Conservation (phyloP, 768 basidiomycete species). For the Fistulinella prunicolor region DNA sequence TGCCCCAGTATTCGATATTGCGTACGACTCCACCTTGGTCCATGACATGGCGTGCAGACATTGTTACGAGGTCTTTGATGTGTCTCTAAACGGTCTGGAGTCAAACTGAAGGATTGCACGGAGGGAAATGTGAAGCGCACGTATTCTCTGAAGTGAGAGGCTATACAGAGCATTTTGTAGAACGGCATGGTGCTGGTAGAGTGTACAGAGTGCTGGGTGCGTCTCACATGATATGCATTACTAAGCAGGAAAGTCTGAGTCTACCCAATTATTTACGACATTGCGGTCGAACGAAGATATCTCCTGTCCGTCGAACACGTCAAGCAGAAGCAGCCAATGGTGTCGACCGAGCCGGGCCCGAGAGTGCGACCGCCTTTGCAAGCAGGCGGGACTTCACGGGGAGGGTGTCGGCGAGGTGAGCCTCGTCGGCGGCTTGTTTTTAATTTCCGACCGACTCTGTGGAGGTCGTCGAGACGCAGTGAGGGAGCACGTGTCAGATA, state of each 20-base stretch:
- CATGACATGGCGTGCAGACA: slow-evolving; percentile 70
- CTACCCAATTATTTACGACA: not conserved
- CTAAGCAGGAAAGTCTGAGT: slow-evolving; percentile 13
- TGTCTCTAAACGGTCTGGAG: slow-evolving; percentile 48
- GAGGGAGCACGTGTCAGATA: slow-evolving; percentile 10
- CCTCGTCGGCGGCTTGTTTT: slow-evolving; percentile 15
- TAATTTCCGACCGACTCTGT: slow-evolving; percentile 25
- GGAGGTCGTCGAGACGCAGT: slow-evolving; percentile 6
- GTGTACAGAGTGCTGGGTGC: too few relatives aligned
- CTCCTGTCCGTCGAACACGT: too few relatives aligned
- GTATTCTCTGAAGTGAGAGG: slow-evolving; percentile 71
- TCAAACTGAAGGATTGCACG: not conserved
- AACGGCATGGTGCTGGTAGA: slow-evolving; percentile 61
- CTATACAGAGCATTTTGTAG: slow-evolving; percentile 84
- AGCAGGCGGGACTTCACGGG: too few relatives aligned
- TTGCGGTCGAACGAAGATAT: too few relatives aligned
- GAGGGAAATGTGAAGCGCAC: slow-evolving; percentile 40
- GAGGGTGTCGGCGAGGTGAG: not conserved
- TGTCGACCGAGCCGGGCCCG: too few relatives aligned
- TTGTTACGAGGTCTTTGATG: slow-evolving; percentile 70
- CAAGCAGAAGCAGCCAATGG: too few relatives aligned
- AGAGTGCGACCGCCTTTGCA: not conserved
- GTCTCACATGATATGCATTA: too few relatives aligned
- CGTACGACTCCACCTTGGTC: slow-evolving; percentile 79
- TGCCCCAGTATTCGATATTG: slow-evolving; percentile 73